phyloP scores from a whole-genome alignment of 78 protist species.

The Tieghemostelium lacteum region DNA sequence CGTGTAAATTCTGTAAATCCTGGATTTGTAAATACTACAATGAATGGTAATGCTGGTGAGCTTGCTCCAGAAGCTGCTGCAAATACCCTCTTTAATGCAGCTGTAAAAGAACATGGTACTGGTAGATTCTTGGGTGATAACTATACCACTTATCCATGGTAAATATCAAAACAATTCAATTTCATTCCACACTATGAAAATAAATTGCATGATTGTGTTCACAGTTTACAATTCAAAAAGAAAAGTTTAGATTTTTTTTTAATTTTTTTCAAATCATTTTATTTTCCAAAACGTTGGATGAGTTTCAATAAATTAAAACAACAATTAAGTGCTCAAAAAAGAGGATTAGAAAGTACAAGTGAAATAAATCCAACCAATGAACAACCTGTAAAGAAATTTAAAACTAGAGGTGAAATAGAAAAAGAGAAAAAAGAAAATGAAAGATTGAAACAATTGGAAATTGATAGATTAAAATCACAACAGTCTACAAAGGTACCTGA shows the following conservation, averaged over 20 bases:
- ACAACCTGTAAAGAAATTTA: constrained; percentile 49
- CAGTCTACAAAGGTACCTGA: neutral
- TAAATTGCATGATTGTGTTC: too few species aligned
- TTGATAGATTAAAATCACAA: neutral
- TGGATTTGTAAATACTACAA: neutral
- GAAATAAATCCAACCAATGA: neutral
- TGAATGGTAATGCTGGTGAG: constrained; percentile 2
- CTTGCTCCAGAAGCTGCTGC: constrained; percentile 4
- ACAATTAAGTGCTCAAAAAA: constrained; percentile 26
- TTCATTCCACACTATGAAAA: too few species aligned
- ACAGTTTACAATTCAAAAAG: too few species aligned
- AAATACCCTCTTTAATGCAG: neutral
- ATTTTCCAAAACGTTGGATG: too few species aligned
- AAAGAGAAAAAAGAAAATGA: constrained; percentile 57
- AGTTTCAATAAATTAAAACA: constrained; percentile 37
- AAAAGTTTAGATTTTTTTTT: too few species aligned
- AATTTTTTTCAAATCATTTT: too few species aligned
- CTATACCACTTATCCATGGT: constrained; percentile 5
- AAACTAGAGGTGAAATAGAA: constrained; percentile 79
- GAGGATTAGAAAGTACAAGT: constrained; percentile 9
- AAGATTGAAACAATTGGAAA: constrained; percentile 14
- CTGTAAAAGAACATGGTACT: neutral
- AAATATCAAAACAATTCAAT: too few species aligned
- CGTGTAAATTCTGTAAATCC: neutral
- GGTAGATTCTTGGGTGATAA: constrained; percentile 3